Base-by-base conservation (phyloP, 139 green algal species). In the Chlamydomonas sphaeroides region DNA sequence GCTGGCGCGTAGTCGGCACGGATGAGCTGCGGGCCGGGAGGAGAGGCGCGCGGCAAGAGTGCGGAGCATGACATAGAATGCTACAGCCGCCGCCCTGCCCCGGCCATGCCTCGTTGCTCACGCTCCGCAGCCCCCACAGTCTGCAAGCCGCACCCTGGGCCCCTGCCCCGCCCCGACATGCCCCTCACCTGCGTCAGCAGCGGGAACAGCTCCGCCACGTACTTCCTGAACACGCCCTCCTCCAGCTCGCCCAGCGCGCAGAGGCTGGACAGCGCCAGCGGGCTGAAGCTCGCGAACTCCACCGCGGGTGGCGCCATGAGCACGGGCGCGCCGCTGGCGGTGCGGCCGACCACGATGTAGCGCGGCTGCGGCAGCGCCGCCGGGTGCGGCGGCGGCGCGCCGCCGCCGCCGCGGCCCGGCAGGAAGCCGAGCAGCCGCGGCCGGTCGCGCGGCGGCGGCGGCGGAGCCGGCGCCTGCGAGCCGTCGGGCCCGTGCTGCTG, bases 121-220 rank as follows among this genome's bases (percentile, higher is more conserved):
- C n/a, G n/a, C n/a, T n/a, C n/a, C n/a, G n/a, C n/a, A n/a, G n/a
- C n/a, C n/a, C n/a, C n/a, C n/a, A n/a, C n/a, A n/a, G n/a, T n/a
- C n/a, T n/a, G n/a, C n/a, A n/a, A n/a, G n/a, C n/a, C n/a, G n/a
- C n/a, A n/a, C n/a, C n/a, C n/a, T n/a, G n/a, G n/a, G n/a, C n/a
- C n/a, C n/a, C n/a, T n/a, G n/a, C n/a, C 26, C n/a, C n/a, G n/a
- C n/a, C n/a, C n/a, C n/a, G n/a, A n/a, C n/a, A n/a, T n/a, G n/a
- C n/a, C n/a, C n/a, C n/a, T n/a, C n/a, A n/a, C n/a, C n/a, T 84
- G 61, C 11, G 93, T 96, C 28, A 99, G 87, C 75, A 96, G 78
- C 11, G 97, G 96, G 86, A 98, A 99, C 48, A 98, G 90, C 33
- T 90, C 77, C n/a, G 86, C 83, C 18, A 99, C 84, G 69, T 96